Evolutionary conservation across 1,284 basidiomycete genomes (phyloP), one percentile per base, ranked within the genome.

Genomic region (Amylostereum areolatum): DNA sequence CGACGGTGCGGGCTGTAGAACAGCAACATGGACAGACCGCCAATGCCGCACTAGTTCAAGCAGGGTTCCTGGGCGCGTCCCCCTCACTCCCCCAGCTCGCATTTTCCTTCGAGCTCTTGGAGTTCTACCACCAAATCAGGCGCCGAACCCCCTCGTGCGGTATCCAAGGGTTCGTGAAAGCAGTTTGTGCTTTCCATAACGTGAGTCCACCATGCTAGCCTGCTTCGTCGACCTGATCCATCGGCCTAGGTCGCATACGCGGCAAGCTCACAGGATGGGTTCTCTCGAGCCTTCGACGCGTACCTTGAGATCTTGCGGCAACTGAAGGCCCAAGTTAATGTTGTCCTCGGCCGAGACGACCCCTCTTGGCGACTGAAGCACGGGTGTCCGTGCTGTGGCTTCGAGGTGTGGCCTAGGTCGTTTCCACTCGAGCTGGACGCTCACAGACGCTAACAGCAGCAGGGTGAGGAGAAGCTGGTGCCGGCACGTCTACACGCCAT

Each of bases 341-440:
- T 9, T 1, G 35, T 43, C 5, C 42, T 59, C 2, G 43, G 39
- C 4, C 37, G 36, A 4, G 34, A 54, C 43, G 36, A 10, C 2
- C 46, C 45, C 0, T 46, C 56, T 30, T 59, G 55, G 57, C 49
- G 45, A 12, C 27, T 53, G 5, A 12, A 40, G 12, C 37, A 59
- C 25, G 48, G 55, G 2, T 70, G 68, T 45, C 57, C 64, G 0
- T 49, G 61, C 10, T 69, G 68, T 42, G 48, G 52, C 0, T 65
- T 65, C 51, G 53, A 56, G 48, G 43, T 41, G 35, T 18, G 35
- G n/a, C 12, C 12, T 6, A 6, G 37, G n/a, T 33, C 6, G 9
- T 31, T 2, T 28, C 41, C 6, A 35, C 33, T 7, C 25, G 12
- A 25, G 9, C 18, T 18, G 30, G 8, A 28, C 24, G 10, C 36